Base-by-base conservation (phyloP, 2,329 filamentous ascomycete species). In the Pestalotiopsis sp. region DNA sequence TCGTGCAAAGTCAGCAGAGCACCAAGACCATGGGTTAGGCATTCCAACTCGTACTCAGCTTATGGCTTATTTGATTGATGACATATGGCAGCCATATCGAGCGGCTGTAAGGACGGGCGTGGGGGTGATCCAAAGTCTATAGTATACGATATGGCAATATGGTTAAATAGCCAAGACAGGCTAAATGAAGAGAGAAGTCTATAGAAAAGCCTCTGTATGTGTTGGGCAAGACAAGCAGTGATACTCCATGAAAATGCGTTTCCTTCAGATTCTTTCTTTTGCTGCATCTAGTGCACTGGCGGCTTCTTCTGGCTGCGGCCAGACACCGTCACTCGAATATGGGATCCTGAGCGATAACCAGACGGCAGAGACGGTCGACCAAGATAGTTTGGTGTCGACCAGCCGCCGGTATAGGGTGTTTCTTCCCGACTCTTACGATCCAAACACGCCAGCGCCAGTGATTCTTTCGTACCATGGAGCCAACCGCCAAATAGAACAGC, bases 391-490 rank as follows among this genome's bases (percentile, higher is more conserved):
- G 27, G 27, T 71, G 4, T 45, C 69, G 6, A 66, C 56, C 4
- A 66, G 65, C 6, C 72, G 74, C 20, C 40, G 69, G 56, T 76
- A 76, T 68, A 67, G 71, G 25, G 70, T 74, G 4, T 74, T 70
- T 70, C 66, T 76, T 36, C 74, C 74, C 5, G 23, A 66, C 4
- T 69, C 63, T 49, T 75, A 76, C 49, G 66, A 73, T 45, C 59
- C 68, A 12, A 66, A 56, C 41, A 71, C 68, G 20, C 57, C 49
- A 45, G 70, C 72, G n/a, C 73, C 74, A 9, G 65, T 76, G 12
- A 74, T 76, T 63, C 68, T 76, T 11, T 73, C 71, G 17, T 75
- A 75, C 62, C 74, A 76, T 57, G 74, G 74, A 60, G 73, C 73
- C 66, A 72, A 70, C 31, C 66, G 71, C 7, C 68, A 67, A n/a